These are phyloP conservation scores for Jatropha multifida DNA, from an alignment of 441 rosid species.

Conservation along the genomic window DNA sequence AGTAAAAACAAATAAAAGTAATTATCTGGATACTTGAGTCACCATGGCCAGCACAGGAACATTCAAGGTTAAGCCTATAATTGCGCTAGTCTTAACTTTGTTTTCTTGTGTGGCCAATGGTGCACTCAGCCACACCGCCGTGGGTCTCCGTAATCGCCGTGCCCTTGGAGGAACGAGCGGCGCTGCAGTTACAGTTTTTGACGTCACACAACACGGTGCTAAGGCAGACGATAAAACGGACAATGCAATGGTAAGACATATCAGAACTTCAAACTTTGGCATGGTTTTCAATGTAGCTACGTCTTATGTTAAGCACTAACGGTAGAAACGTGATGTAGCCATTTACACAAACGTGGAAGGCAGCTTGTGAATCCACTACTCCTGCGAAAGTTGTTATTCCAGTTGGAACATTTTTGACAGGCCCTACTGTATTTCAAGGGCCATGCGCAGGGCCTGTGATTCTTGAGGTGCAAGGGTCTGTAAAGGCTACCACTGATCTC, in stretches of 20 bases:
- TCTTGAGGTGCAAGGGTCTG: slow-evolving; percentile 35
- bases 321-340: slow-evolving; percentile 27
- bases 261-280: no score
- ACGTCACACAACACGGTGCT: slow-evolving; percentile 10
- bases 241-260: no score
- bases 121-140: not conserved
- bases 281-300: no score
- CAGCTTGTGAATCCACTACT: slow-evolving; percentile 31
- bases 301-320: no score
- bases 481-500: slow-evolving; percentile 28
- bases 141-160: not conserved
- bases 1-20: not conserved
- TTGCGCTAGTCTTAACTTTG: slow-evolving; percentile 17
- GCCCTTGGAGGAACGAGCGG: not conserved
- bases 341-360: slow-evolving; percentile 35
- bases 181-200: slow-evolving; percentile 17
- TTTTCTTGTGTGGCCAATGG: slow-evolving; percentile 29
- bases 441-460: slow-evolving; percentile 37
- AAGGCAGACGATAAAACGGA: no score
- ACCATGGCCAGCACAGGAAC: slow-evolving; percentile 30
- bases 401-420: slow-evolving; percentile 28
- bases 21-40: not conserved
- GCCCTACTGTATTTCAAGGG: slow-evolving; percentile 36
- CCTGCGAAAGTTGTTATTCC: slow-evolving; percentile 37
- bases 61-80: slow-evolving; percentile 7